Percentiles rank a stretch among this genome's conserved stretches.
These are phyloP conservation scores for Pleoardoris graminearum DNA, from an alignment of 2,329 filamentous ascomycete species.

Conservation along the genomic window DNA sequence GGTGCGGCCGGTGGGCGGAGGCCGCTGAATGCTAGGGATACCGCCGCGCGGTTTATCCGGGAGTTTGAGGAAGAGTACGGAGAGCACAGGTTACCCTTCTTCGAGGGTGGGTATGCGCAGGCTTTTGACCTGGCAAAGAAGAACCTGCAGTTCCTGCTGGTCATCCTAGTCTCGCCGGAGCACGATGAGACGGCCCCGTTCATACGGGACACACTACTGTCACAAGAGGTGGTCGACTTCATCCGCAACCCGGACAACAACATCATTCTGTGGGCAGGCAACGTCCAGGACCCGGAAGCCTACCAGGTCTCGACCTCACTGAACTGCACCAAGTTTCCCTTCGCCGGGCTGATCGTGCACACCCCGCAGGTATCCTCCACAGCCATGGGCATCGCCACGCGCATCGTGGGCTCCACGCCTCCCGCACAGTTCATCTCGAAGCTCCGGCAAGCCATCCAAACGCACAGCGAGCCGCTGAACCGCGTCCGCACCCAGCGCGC, in stretches of 20 bases:
- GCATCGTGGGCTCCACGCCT: conserved; percentile 72
- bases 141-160: conserved; percentile 88
- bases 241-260: conserved; percentile 76
- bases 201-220: conserved; percentile 78
- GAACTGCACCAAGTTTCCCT: conserved; percentile 90
- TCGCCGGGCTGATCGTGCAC: conserved; percentile 81
- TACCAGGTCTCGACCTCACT: conserved; percentile 90
- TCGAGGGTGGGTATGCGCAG: conserved; percentile 88
- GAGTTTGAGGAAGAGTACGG: conserved; percentile 97
- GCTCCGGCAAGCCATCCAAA: conserved; percentile 71
- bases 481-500: conserved; percentile 74
- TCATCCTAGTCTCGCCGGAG: conserved; percentile 85
- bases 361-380: conserved; percentile 82
- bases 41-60: conserved; percentile 82
- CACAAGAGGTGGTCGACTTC: conserved; percentile 72
- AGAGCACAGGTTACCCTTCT: conserved; percentile 70
- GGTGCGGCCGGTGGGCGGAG: conserved; percentile 70
- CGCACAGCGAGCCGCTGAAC: conserved; percentile 75
- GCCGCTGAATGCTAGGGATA: conserved; percentile 81
- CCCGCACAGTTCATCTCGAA: conserved; percentile 74
- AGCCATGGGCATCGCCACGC: conserved; percentile 86
- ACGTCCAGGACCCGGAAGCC: conserved; percentile 88
- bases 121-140: conserved; percentile 87
- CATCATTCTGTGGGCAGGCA: conserved; percentile 89
- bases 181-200: conserved; percentile 90